These are phyloP conservation scores for Haberlea rhodopensis DNA, from an alignment of 257 asterid species.

Conservation along the genomic window DNA sequence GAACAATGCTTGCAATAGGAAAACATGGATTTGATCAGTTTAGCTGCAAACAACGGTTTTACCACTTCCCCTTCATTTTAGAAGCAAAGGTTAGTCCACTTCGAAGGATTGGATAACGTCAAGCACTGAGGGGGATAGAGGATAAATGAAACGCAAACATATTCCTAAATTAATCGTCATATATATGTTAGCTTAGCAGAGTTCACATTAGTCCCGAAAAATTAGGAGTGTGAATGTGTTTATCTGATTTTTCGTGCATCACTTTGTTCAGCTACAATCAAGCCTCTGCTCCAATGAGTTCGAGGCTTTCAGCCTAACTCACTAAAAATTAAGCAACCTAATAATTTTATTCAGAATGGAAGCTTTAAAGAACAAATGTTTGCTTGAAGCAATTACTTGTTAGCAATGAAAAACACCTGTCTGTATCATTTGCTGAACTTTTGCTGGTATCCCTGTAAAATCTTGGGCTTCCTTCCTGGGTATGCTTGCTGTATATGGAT, in stretches of 20 bases:
- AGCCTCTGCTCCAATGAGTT: background rate
- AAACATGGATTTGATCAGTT: too few relatives aligned
- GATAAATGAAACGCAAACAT: too few relatives aligned
- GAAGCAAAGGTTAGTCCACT: too few relatives aligned
- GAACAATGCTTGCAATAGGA: too few relatives aligned
- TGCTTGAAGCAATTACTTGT: background rate
- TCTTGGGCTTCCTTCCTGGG: conserved; percentile 44
- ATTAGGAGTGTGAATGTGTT: too few relatives aligned
- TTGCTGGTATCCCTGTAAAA: conserved; percentile 37
- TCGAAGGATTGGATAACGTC: too few relatives aligned
- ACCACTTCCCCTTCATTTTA: too few relatives aligned
- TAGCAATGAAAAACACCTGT: conserved; percentile 41
- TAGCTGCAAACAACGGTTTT: too few relatives aligned
- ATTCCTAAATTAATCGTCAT: too few relatives aligned
- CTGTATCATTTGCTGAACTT: conserved; percentile 29
- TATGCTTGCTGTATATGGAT: conserved; percentile 34
- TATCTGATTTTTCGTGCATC: background rate
- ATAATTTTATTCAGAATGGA: background rate
- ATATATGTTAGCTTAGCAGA: too few relatives aligned
- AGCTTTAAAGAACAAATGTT: background rate
- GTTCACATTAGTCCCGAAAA: too few relatives aligned
- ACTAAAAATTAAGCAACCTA: background rate
- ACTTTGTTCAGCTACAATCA: background rate
- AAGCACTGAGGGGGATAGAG: too few relatives aligned
- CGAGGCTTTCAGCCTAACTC: background rate